These are phyloP conservation scores for Phytophthora ramorum DNA, from an alignment of 352 stramenopile genomes.

Conservation along the genomic window DNA sequence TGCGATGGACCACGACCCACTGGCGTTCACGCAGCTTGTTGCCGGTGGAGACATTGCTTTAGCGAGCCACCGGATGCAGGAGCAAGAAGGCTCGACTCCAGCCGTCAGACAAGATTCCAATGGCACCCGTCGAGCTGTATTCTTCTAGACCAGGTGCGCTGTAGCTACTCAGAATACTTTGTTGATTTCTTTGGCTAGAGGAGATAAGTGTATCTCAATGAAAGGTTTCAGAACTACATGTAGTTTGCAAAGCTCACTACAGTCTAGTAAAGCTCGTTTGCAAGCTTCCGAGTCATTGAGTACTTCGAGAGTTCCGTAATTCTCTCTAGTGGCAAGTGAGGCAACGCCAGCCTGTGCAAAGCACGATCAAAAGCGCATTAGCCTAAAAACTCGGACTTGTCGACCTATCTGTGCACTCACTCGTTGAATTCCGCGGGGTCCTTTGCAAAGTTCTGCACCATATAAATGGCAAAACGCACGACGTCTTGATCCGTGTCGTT, in stretches of 20 bases:
- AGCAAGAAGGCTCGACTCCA: conserved; percentile 22
- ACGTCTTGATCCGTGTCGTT: too few species aligned
- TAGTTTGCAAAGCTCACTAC: background rate
- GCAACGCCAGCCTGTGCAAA: too few species aligned
- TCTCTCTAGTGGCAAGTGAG: too few species aligned
- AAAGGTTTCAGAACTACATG: conserved; percentile 1
- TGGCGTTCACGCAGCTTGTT: conserved; percentile 77
- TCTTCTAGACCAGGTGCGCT: conserved; percentile 27
- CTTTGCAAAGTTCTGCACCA: too few species aligned
- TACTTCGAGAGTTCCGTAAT: too few species aligned
- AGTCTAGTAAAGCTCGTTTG: background rate
- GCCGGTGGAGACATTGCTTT: conserved; percentile 48
- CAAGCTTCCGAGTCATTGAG: background rate
- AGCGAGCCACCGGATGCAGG: conserved; percentile 30
- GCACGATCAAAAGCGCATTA: too few species aligned
- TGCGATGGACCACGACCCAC: conserved; percentile 82
- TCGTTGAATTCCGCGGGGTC: too few species aligned
- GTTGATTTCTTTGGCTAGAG: conserved; percentile 16
- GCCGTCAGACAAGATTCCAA: conserved; percentile 29
- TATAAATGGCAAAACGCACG: too few species aligned
- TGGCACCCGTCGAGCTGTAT: conserved; percentile 32
- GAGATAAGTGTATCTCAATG: conserved; percentile 1
- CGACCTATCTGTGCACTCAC: too few species aligned
- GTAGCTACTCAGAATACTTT: conserved; percentile 12
- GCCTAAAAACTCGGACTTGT: too few species aligned